Evolutionary conservation across 2,329 filamentous ascomycete genomes (phyloP).

Genomic region (Cercospora nicotianae): DNA sequence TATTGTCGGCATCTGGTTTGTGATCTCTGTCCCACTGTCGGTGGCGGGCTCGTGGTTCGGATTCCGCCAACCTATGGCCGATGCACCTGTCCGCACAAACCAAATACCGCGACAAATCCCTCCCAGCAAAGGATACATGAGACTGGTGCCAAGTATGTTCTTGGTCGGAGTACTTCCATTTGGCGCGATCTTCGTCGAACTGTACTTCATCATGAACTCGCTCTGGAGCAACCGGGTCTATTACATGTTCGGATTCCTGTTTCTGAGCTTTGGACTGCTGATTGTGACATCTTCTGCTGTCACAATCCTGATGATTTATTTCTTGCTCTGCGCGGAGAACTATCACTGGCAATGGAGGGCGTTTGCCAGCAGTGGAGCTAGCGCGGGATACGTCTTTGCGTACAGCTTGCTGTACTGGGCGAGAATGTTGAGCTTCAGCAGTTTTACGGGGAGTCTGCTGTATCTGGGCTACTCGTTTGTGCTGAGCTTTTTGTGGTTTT

Average conservation of each 20-base stretch:
- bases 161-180: constrained; percentile 92
- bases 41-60: constrained; percentile 90
- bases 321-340: constrained; percentile 91
- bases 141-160: constrained; percentile 84
- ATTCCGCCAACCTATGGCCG: constrained; percentile 69
- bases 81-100: constrained; percentile 87
- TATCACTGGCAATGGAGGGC: constrained; percentile 99
- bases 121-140: constrained; percentile 76
- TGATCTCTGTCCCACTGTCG: constrained; percentile 91
- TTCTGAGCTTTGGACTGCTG: constrained; percentile 96
- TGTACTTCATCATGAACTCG: constrained; percentile 99
- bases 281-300: constrained; percentile 91
- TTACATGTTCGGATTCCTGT: constrained; percentile 99
- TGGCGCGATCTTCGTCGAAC: constrained; percentile 93
- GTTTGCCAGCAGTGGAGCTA: constrained; percentile 88
- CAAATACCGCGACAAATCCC: constrained; percentile 98
- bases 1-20: constrained; percentile 90
- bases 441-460: constrained; percentile 80
- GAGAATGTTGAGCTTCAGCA: constrained; percentile 81
- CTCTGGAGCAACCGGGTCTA: constrained; percentile 99
- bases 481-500: constrained; percentile 87
- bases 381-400: constrained; percentile 85
- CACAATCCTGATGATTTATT: constrained; percentile 93
- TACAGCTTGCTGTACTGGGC: constrained; percentile 91
- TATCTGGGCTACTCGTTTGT: constrained; percentile 92